Conservation (phyloP, 495 filamentous ascomycete species). For the Neurospora sp. region DNA sequence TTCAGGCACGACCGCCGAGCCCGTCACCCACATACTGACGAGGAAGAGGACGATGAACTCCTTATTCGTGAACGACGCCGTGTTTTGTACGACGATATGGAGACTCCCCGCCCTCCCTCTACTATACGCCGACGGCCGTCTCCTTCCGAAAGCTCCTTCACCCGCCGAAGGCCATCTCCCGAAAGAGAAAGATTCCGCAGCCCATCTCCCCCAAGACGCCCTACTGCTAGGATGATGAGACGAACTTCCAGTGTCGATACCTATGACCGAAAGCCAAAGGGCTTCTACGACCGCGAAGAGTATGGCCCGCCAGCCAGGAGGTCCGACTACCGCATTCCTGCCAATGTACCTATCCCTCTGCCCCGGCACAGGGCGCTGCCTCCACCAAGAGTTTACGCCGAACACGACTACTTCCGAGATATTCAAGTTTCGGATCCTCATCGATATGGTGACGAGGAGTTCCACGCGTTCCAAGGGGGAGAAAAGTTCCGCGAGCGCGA, state of each 20-base stretch:
- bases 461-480: conserved; percentile 31
- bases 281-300: conserved; percentile 40
- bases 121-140: conserved; percentile 9
- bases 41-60: conserved; percentile 30
- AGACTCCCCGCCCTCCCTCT: conserved; percentile 12
- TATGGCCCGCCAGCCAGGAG: conserved; percentile 28
- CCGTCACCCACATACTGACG: conserved; percentile 23
- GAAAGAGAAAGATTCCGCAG: conserved; percentile 27
- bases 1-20: conserved; percentile 18
- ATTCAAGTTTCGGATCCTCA: conserved; percentile 60
- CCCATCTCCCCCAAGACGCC: conserved; percentile 23
- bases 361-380: conserved; percentile 36
- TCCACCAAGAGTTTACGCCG: conserved; percentile 40
- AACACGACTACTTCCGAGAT: conserved; percentile 43
- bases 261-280: conserved; percentile 39
- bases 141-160: conserved; percentile 22
- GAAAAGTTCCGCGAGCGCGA: conserved; percentile 37
- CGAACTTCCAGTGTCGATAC: conserved; percentile 39
- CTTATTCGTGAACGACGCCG: conserved; percentile 26
- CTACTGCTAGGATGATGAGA: conserved; percentile 18
- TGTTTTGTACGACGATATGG: conserved; percentile 27
- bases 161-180: conserved; percentile 20
- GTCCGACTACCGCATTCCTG: conserved; percentile 34
- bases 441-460: conserved; percentile 58
- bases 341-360: conserved; percentile 44